phyloP scores from a whole-genome alignment of 495 filamentous ascomycete genomes.

The Thozetella sp. region DNA sequence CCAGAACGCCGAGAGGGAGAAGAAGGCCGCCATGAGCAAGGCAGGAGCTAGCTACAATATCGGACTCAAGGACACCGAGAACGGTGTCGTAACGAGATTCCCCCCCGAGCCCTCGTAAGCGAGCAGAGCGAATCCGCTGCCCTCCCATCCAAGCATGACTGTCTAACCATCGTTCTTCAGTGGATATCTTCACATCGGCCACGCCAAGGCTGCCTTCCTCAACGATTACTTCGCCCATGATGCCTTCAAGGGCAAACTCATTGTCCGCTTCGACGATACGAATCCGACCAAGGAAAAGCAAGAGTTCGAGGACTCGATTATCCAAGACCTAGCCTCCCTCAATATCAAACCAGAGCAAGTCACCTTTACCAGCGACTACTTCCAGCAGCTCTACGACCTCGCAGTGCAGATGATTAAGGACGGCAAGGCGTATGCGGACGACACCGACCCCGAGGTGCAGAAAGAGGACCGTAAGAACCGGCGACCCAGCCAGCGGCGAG shows the following conservation, averaged over 20 bases:
- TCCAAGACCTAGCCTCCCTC: constrained; percentile 84
- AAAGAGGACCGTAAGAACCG: constrained; percentile 75
- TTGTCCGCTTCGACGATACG: constrained; percentile 89
- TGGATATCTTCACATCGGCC: constrained; percentile 91
- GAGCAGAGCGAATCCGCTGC: background rate
- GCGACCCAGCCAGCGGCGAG: constrained; percentile 73
- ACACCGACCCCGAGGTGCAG: constrained; percentile 89
- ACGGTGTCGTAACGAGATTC: constrained; percentile 93
- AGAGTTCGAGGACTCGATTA: constrained; percentile 87
- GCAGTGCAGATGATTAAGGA: constrained; percentile 78
- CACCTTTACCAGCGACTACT: constrained; percentile 88
- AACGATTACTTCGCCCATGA: constrained; percentile 94
- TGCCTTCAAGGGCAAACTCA: constrained; percentile 80
- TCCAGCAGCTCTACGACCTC: constrained; percentile 81
- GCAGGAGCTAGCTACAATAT: constrained; percentile 91
- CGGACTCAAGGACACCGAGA: constrained; percentile 80
- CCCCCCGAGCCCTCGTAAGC: constrained; percentile 91
- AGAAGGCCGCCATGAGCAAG: constrained; percentile 74
- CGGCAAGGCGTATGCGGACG: constrained; percentile 87
- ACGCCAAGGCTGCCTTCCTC: constrained; percentile 89
- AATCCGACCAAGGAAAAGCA: constrained; percentile 93
- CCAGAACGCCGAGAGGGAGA: constrained; percentile 66
- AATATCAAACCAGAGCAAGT: constrained; percentile 80
- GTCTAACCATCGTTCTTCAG: constrained; percentile 10
- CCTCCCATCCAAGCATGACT: background rate